Evolutionary conservation across 805 yeast species (phyloP), one percentile per base, ranked within the genome.

Genomic region (Monosporozyma solicola): DNA sequence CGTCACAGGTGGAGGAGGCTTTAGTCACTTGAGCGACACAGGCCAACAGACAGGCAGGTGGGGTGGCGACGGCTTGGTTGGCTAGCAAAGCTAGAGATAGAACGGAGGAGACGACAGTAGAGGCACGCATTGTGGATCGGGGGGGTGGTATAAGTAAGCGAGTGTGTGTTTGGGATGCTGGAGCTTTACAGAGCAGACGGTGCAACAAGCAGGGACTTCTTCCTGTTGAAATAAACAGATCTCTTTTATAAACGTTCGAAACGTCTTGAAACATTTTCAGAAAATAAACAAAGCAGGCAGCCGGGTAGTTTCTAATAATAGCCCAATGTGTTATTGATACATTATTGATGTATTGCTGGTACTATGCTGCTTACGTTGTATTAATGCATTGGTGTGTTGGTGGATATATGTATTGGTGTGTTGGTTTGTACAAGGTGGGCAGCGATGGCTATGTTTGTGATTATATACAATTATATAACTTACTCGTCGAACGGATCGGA

Each of bases 31-130:
- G 77, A 53, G 88, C 78, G 54, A 87, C 92, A 79, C 96, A 89
- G 43, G 96, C 95, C 68, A 90, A 76, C 59, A 90, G 73, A 76
- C 96, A 90, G 41, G 97, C 96, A 55, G 97, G 96, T 50, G 96
- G 94, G 53, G 92, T 76, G 52, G 87, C 84, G 47, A 81, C 79
- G 32, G 77, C 76, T 49, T 62, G 59, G 11, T 54, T 53, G n/a
- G 67, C 54, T 43, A 65, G 56, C 32, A 63, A 49, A 47, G 64
- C 67, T 33, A 64, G 39, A 47, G 69, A 61, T 27, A 61, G 51
- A 46, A 57, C 61, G 24, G 68, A 49, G 48, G 69, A 61, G 31
- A 64, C 49, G 53, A 65, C 59, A 39, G 64, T 49, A 35, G 66
- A 55, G 44, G 64, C 31, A 59, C 66, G 68, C 71, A 67, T 66